These are phyloP conservation scores for Coemansia sp. DNA, from an alignment of 192 early-diverging fungal species.

Conservation along the genomic window DNA sequence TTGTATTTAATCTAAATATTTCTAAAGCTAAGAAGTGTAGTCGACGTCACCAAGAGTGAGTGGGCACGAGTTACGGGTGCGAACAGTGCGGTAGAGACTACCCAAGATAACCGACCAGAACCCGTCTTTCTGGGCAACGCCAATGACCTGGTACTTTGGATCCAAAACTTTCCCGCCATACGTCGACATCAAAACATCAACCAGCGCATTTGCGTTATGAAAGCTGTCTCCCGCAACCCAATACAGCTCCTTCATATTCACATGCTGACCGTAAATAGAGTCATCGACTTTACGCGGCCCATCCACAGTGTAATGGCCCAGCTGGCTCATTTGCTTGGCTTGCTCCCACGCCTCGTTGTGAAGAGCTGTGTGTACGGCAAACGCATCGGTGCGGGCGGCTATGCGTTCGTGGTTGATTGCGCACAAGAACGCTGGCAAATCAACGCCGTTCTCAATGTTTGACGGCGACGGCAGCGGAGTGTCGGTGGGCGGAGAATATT, in stretches of 20 bases:
- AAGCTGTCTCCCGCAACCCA: constrained; percentile 49
- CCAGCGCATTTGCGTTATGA: constrained; percentile 4
- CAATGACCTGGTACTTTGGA: constrained; percentile 33
- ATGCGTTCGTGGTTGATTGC: constrained; percentile 26
- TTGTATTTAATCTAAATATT: background rate
- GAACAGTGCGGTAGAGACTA: constrained; percentile 13
- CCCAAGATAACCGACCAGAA: constrained; percentile 52
- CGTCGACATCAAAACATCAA: constrained; percentile 22
- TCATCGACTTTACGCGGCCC: constrained; percentile 46
- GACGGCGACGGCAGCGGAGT: background rate
- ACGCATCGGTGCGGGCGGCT: background rate
- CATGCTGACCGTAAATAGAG: constrained; percentile 26
- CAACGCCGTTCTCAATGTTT: constrained; percentile 25
- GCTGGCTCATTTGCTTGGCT: constrained; percentile 30
- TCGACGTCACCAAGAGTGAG: constrained; percentile 24
- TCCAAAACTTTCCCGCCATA: constrained; percentile 23
- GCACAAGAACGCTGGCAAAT: constrained; percentile 41
- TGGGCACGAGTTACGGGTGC: constrained; percentile 21
- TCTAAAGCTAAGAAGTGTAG: constrained; percentile 19
- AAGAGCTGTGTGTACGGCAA: constrained; percentile 33
- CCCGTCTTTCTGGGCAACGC: constrained; percentile 46
- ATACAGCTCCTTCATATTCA: constrained; percentile 32
- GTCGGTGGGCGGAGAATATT: constrained; percentile 14
- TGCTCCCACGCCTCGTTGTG: constrained; percentile 36
- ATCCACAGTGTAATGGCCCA: constrained; percentile 41